Evolutionary conservation across 257 asterid genomes (phyloP), one percentile per base, ranked within the genome.

Genomic region (Penstemon newberryi): DNA sequence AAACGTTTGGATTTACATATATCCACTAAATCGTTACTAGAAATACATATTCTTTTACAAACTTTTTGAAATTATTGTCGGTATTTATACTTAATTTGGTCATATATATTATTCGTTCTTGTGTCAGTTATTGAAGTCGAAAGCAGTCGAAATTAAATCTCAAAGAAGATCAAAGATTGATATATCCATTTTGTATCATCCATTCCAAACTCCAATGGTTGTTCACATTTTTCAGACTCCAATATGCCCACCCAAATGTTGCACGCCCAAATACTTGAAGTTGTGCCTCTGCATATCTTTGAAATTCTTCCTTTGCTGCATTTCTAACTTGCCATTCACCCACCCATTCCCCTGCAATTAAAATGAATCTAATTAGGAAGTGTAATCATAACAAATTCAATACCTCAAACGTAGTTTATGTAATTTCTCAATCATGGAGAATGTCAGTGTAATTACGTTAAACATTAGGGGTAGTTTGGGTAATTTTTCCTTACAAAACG

Each of bases 211-310:
- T 84, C 94, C 94, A 84, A 7, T 75, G 25, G 5, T 72, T 73
- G 40, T 77, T 63, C 4, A 79, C 96, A 77, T 89, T 85, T 54
- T 73, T 89, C 0, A 82, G 75, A 4, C 85, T 37, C 95, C 93
- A 89, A 65, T 89, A 89, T 0, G 93, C 96, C 95, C 96, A 89
- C 9, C 95, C 96, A 60, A 89, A 87, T 8, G 79, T 70, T 3
- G 92, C 87, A 13, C 68, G 50, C 5, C 89, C 88, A 5, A 72
- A 89, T 44, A 89, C 93, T 63, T 86, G 13, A 5, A 89, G 67
- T 71, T 89, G 95, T 1, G 89, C 91, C 8, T 56, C 63, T 3
- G 76, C 92, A 13, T 68, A 89, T 37, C 71, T 77, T 49, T 78
- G 82, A 63, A 79, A 87, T 15, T 89, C 95, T 50, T 76, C 86